Conservation (phyloP, 2,329 filamentous ascomycete species). For the Penicillium crustosum region DNA sequence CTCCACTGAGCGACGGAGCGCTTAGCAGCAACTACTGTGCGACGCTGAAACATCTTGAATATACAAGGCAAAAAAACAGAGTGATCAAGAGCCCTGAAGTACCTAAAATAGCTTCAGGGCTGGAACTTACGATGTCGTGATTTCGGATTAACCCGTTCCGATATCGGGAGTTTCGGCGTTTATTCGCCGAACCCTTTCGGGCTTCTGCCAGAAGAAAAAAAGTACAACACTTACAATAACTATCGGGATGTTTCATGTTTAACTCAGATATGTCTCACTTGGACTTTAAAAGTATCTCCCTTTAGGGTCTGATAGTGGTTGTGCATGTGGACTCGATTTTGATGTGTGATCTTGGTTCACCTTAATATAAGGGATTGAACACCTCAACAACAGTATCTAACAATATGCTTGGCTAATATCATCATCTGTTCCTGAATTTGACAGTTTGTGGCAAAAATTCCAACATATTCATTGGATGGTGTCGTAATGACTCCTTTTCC, state of each 20-base stretch:
- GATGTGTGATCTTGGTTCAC: not conserved
- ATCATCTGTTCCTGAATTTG: not conserved
- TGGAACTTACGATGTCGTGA: slow-evolving; percentile 9
- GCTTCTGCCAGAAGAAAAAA: not conserved
- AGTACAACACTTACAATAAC: not conserved
- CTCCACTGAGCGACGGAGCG: slow-evolving; percentile 18
- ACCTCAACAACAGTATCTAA: not conserved
- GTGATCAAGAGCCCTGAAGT: not conserved
- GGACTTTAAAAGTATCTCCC: not conserved
- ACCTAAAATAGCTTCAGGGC: not conserved
- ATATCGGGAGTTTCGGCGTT: slow-evolving; percentile 3
- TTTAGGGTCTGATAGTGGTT: not conserved
- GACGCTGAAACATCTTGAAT: slow-evolving; percentile 29
- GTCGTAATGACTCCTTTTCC: not conserved
- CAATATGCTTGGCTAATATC: not conserved
- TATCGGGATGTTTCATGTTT: not conserved
- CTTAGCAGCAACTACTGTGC: slow-evolving; percentile 24
- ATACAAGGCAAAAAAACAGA: not conserved
- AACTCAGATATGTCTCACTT: not conserved
- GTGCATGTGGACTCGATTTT: not conserved
- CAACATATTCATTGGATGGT: not conserved
- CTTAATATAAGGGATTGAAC: not conserved
- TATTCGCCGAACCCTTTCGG: slow-evolving; percentile 1
- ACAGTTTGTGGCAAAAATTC: not conserved
- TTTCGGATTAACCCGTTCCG: slow-evolving; percentile 12